Conservation (phyloP, 192 early-diverging fungal species). For the Diversispora epigaea region DNA sequence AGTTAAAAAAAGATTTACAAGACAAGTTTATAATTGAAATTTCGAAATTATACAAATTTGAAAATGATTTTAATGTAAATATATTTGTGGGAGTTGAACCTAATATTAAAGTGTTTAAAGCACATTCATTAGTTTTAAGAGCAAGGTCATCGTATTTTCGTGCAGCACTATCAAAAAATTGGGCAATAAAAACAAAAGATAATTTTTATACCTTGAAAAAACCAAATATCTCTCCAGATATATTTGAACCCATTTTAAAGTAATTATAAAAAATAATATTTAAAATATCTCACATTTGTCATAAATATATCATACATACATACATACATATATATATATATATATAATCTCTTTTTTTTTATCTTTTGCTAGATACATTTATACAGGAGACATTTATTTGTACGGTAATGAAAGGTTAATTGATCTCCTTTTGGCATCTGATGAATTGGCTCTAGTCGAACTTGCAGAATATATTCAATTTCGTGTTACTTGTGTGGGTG, state of each 20-base stretch:
- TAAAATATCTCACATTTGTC: neutral
- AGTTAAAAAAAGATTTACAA: no score
- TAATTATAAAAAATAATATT: no score
- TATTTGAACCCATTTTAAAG: constrained; percentile 1
- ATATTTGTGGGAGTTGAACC: no score
- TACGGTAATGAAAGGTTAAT: neutral
- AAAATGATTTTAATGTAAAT: no score
- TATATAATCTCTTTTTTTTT: neutral
- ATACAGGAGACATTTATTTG: constrained; percentile 1
- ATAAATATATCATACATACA: neutral
- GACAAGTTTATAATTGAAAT: no score
- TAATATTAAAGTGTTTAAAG: neutral
- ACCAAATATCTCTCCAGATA: neutral
- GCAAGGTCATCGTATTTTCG: constrained; percentile 8
- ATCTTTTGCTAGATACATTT: constrained; percentile 9
- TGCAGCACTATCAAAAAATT: constrained; percentile 8
- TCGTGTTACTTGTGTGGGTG: neutral
- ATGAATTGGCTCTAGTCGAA: constrained; percentile 3
- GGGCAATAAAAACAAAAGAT: no score
- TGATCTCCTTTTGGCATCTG: neutral
- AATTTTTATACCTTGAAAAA: neutral
- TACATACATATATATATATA: neutral
- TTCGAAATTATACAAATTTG: no score
- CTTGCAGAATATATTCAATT: constrained; percentile 7
- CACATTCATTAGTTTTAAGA: constrained; percentile 4